These are phyloP conservation scores for Irpex sp. DNA, from an alignment of 1,284 basidiomycete species.

Conservation along the genomic window DNA sequence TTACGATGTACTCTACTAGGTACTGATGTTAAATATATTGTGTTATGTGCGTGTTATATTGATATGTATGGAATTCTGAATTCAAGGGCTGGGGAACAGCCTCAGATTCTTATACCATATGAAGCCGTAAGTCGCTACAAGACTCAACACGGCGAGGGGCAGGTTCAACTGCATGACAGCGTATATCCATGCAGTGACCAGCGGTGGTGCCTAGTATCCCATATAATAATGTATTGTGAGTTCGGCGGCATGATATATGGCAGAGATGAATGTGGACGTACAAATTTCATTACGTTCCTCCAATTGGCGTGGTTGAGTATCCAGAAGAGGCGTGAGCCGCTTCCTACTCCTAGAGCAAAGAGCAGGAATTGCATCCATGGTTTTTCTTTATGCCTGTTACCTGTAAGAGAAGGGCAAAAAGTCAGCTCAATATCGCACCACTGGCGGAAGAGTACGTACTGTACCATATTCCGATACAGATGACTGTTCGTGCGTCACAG, in stretches of 20 bases:
- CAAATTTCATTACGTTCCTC: constrained; percentile 70
- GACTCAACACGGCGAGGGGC: constrained; percentile 52
- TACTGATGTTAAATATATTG: background rate
- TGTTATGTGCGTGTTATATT: constrained; percentile 13
- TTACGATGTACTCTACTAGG: background rate
- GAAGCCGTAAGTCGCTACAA: constrained; percentile 50
- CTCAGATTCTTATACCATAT: constrained; percentile 59
- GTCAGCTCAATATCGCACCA: background rate
- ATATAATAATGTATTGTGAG: too few relatives aligned
- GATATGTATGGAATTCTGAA: constrained; percentile 7
- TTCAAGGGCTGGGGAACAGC: constrained; percentile 27
- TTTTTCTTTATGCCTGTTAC: constrained; percentile 57
- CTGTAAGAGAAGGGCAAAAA: constrained; percentile 30
- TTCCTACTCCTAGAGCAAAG: constrained; percentile 52
- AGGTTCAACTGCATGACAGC: constrained; percentile 64
- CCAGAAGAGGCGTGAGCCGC: constrained; percentile 65
- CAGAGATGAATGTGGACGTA: constrained; percentile 27
- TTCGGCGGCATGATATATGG: background rate
- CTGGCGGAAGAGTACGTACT: constrained; percentile 40
- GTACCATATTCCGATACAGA: constrained; percentile 74
- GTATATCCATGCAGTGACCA: constrained; percentile 75
- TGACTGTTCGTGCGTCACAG: constrained; percentile 38
- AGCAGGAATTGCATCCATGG: constrained; percentile 50
- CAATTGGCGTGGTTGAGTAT: constrained; percentile 65
- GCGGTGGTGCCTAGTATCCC: constrained; percentile 57